A percentile compares a stretch with the other conserved stretches of the same genome.
These are phyloP conservation scores for Chalaropsis thielavioides DNA, from an alignment of 2,329 filamentous ascomycete genomes.

Conservation along the genomic window DNA sequence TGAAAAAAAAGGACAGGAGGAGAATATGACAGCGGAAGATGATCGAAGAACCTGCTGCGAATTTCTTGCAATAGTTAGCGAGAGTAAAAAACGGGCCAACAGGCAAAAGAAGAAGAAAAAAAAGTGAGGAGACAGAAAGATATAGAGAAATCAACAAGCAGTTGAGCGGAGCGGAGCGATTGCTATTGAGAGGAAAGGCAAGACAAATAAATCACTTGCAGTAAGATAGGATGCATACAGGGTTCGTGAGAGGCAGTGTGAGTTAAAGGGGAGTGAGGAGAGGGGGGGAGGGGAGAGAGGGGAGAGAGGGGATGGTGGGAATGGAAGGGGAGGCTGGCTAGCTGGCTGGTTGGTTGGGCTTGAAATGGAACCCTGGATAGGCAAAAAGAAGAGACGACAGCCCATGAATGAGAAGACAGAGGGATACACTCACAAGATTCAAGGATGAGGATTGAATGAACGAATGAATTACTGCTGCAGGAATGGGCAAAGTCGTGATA, in stretches of 20 bases:
- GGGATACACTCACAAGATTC: constrained; percentile 1
- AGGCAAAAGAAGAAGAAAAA: neutral
- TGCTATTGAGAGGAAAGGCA: neutral
- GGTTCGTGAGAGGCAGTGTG: neutral
- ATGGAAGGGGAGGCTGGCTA: too few species aligned
- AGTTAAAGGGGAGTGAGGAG: neutral
- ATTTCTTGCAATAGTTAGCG: neutral
- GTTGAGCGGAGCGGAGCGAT: neutral
- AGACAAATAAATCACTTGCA: neutral
- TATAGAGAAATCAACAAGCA: neutral
- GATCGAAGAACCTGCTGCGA: neutral
- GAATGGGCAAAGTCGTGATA: neutral
- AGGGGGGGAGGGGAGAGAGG: neutral
- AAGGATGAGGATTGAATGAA: neutral
- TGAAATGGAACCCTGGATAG: neutral
- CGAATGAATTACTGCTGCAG: neutral
- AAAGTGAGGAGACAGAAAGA: too few species aligned
- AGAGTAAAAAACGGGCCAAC: neutral
- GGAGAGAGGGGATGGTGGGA: neutral
- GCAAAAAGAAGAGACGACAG: neutral
- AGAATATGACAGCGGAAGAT: neutral
- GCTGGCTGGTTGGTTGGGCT: neutral
- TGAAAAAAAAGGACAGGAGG: neutral
- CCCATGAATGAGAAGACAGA: too few species aligned
- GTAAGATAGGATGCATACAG: neutral